Percentiles rank a stretch among this genome's conserved stretches.
These are phyloP conservation scores for Penicillium sp. DNA, from an alignment of 2,329 filamentous ascomycete species.

Conservation along the genomic window DNA sequence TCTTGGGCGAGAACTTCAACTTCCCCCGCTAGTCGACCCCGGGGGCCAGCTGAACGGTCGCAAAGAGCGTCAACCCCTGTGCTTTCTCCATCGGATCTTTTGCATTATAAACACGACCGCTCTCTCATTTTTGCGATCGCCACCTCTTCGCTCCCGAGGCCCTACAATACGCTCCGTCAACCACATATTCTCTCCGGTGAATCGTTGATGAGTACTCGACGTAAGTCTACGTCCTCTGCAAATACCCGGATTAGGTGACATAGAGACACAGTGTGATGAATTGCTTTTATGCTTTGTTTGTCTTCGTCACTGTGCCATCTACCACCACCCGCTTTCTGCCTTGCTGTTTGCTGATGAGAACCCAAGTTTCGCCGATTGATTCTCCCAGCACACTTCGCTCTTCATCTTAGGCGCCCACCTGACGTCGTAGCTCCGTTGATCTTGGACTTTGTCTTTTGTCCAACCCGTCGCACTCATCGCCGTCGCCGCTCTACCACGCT, in stretches of 20 bases:
- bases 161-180: not conserved
- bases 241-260: not conserved
- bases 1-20: conserved; percentile 9
- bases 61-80: not conserved
- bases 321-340: not conserved
- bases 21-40: conserved; percentile 5
- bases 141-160: not conserved
- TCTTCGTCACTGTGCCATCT: not conserved
- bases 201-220: not conserved
- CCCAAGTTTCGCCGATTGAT: not conserved
- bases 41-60: not conserved
- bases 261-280: not conserved
- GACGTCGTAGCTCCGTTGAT: not conserved
- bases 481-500: not conserved
- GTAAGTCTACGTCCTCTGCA: not conserved
- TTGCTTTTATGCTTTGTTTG: not conserved
- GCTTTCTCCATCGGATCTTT: not conserved
- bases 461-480: not conserved
- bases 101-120: not conserved
- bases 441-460: not conserved
- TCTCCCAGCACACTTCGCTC: not conserved
- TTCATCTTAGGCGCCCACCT: not conserved
- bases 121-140: not conserved
- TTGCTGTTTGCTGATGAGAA: conserved; percentile 1
- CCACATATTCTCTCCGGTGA: not conserved